Evolutionary conservation across 768 basidiomycete species (phyloP), one percentile per base, ranked within the genome.

Genomic region (Atractiella rhizophila): DNA sequence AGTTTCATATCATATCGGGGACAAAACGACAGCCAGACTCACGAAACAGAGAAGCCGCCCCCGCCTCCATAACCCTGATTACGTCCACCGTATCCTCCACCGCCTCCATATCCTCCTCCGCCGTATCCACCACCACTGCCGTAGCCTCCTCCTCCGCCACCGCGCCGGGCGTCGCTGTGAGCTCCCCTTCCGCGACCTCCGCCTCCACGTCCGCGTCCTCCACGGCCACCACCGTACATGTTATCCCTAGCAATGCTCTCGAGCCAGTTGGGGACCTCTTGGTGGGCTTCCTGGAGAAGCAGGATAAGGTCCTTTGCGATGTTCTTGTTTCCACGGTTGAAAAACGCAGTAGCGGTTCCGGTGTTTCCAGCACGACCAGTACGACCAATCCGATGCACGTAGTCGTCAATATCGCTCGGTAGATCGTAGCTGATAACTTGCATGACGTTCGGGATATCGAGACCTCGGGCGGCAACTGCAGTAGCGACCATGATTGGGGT

Each of bases 401-500:
- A 44, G 61, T 98, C 91, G 56, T 96, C 91, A 48, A 98, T 86
- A 62, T 96, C 91, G 46, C 77, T 77, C 11, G 91, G 91, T 5
- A 98, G 67, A 58, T 96, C 91, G 61, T 94, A 96, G 60, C 94
- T 88, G 65, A 96, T 68, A 55, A 98, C 91, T 58, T 96, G 91
- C 13, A 80, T 91, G 56, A 98, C 91, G 60, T 98, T 91, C 47
- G 91, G 91, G 53, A 98, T 96, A 62, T 98, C 91, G 51, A 98
- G 72, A 56, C 91, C 91, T 65, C 91, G 83, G 42, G 91, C 91
- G 26, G 91, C 91, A 42, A 98, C 91, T 38, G 91, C 91, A 12
- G 91, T 98, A 30, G 91, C 91, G 43, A 98, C 91, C 53, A 98
- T 65, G 61, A 96, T 76, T 26, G 91, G 91, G 0, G 91, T 91